phyloP scores from a whole-genome alignment of 2,329 filamentous ascomycete genomes.

The Aphanocladium album region DNA sequence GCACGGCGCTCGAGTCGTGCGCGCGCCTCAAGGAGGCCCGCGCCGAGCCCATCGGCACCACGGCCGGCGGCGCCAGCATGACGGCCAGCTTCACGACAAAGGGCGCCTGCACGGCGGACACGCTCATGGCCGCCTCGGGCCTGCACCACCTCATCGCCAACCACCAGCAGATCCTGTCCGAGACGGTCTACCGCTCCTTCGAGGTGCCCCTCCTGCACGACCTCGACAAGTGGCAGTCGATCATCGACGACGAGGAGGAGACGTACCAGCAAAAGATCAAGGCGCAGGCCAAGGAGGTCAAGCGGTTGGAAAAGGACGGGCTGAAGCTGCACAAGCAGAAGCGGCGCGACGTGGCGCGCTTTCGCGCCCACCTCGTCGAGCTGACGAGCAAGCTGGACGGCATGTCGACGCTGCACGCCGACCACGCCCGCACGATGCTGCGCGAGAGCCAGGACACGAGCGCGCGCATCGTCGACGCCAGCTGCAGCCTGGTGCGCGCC shows the following conservation, averaged over 20 bases:
- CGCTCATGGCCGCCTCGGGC: slow-evolving; percentile 56
- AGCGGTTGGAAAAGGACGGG: slow-evolving; percentile 60
- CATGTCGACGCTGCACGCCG: slow-evolving; percentile 54
- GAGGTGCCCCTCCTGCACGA: slow-evolving; percentile 66
- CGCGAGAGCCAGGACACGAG: slow-evolving; percentile 62
- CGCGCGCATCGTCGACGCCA: slow-evolving; percentile 56
- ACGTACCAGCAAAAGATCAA: slow-evolving; percentile 52
- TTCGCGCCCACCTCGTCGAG: slow-evolving; percentile 58
- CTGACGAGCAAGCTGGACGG: slow-evolving; percentile 59
- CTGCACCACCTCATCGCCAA: slow-evolving; percentile 65
- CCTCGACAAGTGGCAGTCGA: slow-evolving; percentile 58
- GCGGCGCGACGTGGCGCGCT: slow-evolving; percentile 55
- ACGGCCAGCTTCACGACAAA: slow-evolving; percentile 42
- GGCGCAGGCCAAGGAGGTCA: slow-evolving; percentile 54
- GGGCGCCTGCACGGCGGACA: slow-evolving; percentile 57
- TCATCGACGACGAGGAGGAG: slow-evolving; percentile 61
- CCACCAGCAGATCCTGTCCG: slow-evolving; percentile 64
- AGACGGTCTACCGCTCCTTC: slow-evolving; percentile 63
- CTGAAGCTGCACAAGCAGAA: slow-evolving; percentile 56
- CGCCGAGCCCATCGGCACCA: slow-evolving; percentile 48
- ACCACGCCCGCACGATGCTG: slow-evolving; percentile 55
- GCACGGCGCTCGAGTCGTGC: slow-evolving; percentile 60
- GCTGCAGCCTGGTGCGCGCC: slow-evolving; percentile 60
- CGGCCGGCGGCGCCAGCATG: slow-evolving; percentile 31
- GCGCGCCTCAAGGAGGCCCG: slow-evolving; percentile 64